Evolutionary conservation across 129 eudicot species (phyloP), one percentile per base, ranked within the genome.

Genomic region (Artemisia annua): DNA sequence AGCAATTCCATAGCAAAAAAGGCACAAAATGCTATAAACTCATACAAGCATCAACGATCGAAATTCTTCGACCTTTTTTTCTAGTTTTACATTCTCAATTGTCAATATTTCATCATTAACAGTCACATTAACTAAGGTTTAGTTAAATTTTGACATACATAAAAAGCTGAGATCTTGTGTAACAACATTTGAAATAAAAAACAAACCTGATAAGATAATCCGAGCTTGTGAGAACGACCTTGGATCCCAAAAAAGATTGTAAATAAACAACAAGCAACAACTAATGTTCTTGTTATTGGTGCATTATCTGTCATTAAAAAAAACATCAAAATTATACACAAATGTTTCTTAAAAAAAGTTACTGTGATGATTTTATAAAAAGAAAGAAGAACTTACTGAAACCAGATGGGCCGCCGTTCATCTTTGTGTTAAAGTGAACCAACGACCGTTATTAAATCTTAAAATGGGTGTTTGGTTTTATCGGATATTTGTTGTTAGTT

Each of bases 351-450:
- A 76, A 46, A 14, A 30, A 28, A 30, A 20, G 2, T 19, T 32
- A 11, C 30, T 19, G 28, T 48, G 20, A 24, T 14, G 48, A 2
- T 52, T 65, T 62, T 12, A 54, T 20, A 54, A n/a, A 74, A 44
- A 64, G 52, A 68, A 53, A 39, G n/a, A 12, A 78, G n/a, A 12
- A 78, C 91, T 11, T 84, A 94, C 98, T 90, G 86, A 94, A 94
- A 84, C 99, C 99, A 85, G 97, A 90, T 75, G 96, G 97, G 75
- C 97, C 97, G 85, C 99, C 99, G 97, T 94, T 90, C 99, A 94
- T 94, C 86, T 84, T 94, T 79, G 54, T 48, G 43, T 49, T 19
- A 58, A 82, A 57, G 67, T 73, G 70, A 79, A 82, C 84, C 81
- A 87, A 84, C 85, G 85, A 83, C 87, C 85, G 49, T 77, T 77